Base-by-base conservation (phyloP, 1,284 basidiomycete genomes). In the Leccinum cinnamomeum region DNA sequence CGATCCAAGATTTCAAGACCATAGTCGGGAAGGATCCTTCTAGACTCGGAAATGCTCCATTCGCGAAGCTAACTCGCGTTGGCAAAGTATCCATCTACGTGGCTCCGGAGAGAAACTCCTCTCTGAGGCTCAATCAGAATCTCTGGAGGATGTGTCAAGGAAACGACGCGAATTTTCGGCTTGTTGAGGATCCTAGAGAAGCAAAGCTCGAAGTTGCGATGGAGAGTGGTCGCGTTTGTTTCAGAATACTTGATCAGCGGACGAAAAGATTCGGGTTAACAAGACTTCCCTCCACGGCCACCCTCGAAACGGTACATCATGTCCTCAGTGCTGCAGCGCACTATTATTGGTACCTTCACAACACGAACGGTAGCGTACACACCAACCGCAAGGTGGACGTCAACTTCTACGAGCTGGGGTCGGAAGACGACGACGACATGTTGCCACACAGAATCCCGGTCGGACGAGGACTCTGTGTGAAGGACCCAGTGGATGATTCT, bases 271-370 rank as follows among this genome's bases (percentile, higher is more conserved):
- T 70, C 3, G 68, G 67, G 8, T 11, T 69, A 54, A 56, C 28
- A 8, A 25, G 44, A 7, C 28, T 67, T 30, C 28, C 37, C 23
- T 48, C 41, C 46, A 56, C 33, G 12, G 33, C 20, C 8, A 3
- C 54, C 18, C 56, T 51, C 8, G 23, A 57, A 7, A 11, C 20
- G 3, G 35, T 70, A 6, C 12, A 25, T n/a, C 53, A 56, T 1
- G 18, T 44, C 11, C 35, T 69, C 53, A 28, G 23, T 10, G 53
- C 62, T 16, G 66, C 68, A 3, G 57, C 63, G 16, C 63, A 64
- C 7, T 69, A 59, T 28, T 67, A 68, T 25, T 72, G 70, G 70
- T 72, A 63, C 37, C 68, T 72, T 10, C 2, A 1, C 25, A 1
- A n/a, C 23, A 37, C 5, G 7, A 25, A 11, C 7, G 23, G 20